These are phyloP conservation scores for Deinandra increscens DNA, from an alignment of 129 eudicot genomes.

Conservation along the genomic window DNA sequence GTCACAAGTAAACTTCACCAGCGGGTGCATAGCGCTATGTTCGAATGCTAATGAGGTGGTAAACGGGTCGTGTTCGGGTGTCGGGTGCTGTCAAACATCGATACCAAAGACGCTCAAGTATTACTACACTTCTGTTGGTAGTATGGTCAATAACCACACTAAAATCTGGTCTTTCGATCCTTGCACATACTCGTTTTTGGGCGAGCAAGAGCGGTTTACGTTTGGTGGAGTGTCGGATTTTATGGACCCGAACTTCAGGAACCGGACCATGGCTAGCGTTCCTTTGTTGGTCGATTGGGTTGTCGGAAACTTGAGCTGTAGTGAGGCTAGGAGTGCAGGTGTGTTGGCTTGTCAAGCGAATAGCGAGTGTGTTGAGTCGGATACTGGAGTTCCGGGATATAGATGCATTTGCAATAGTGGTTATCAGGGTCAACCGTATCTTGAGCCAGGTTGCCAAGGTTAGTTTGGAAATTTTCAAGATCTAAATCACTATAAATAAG, in stretches of 20 bases:
- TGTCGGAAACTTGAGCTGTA: constrained; percentile 41
- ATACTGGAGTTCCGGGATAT: constrained; percentile 33
- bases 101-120: constrained; percentile 45
- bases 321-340: constrained; percentile 22
- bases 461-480: not conserved
- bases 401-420: constrained; percentile 42
- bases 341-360: constrained; percentile 33
- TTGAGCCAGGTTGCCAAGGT: constrained; percentile 54
- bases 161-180: constrained; percentile 29
- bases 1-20: not conserved
- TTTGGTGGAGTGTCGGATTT: constrained; percentile 43
- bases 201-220: constrained; percentile 37
- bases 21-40: constrained; percentile 45
- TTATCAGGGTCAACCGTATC: constrained; percentile 50
- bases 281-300: constrained; percentile 55
- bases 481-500: no score
- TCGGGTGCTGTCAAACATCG: constrained; percentile 55
- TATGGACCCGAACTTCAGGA: constrained; percentile 20
- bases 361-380: constrained; percentile 38
- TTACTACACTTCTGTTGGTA: not conserved
- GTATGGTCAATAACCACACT: not conserved
- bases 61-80: constrained; percentile 44
- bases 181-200: constrained; percentile 56
- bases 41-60: constrained; percentile 26
- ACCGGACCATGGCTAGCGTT: constrained; percentile 32